Base-by-base conservation (phyloP, 2,329 filamentous ascomycete species). In the Diplodia intermedia region DNA sequence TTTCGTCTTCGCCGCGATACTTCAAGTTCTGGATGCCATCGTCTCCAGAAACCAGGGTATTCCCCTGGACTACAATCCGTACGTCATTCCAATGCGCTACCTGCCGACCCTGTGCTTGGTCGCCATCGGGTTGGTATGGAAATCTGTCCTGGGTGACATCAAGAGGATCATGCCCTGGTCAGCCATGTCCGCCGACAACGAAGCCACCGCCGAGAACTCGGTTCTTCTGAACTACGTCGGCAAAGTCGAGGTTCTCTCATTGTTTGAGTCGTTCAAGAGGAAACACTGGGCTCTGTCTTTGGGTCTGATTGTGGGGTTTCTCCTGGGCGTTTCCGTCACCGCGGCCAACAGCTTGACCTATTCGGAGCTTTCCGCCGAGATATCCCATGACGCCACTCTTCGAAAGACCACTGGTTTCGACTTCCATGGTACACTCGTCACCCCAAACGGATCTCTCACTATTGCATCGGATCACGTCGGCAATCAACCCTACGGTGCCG, bases 131-230 rank as follows among this genome's bases (percentile, higher is more conserved):
- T 55, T 55, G n/a, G 18, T 55, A 14, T 55, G 53, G 53, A 55
- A 55, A 36, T 55, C 15, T 31, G n/a, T 55, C 26, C n/a, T 55
- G 7, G 53, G 53, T 12, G 53, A 55, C 31, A 18, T 55, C 31
- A 55, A 55, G 53, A 55, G 26, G 33, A 55, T 55, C 7, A 26
- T 55, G 53, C 53, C 53, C 26, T 55, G 53, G 53, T 26, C 53
- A 18, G 31, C 15, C 15, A 55, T 31, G 53, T 26, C n/a, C 14
- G 53, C 15, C 3, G 26, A 55, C n/a, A 8, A 26, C 11, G 38
- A 15, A 43, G 53, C 53, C 20, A 26, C n/a, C 2, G 53, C 53
- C 20, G 20, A 20, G 9, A 26, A 55, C 26, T 55, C 53, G 26
- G 26, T 55, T 9, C 53, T 55, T 18, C 26, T 55, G 20, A 55